Percentiles rank a stretch among this genome's conserved stretches.
Evolutionary conservation across 805 yeast genomes (phyloP).

Genomic region (Nakazawaea ishiwadae): DNA sequence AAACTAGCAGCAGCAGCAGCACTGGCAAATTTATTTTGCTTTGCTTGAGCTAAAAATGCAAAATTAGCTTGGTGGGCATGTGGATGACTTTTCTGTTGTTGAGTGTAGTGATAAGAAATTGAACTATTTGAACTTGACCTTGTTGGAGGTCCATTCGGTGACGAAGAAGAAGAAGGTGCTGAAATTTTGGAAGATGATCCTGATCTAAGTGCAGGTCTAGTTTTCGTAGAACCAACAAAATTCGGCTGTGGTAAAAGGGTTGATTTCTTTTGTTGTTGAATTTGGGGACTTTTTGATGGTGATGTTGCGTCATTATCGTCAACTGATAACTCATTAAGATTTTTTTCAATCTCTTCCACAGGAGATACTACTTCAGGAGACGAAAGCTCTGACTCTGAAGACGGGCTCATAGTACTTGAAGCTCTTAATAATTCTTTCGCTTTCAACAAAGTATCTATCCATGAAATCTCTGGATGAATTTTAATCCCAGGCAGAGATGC

Average conservation of each 20-base stretch:
- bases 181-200: neutral
- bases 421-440: constrained; percentile 52
- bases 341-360: neutral
- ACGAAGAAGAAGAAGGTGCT: neutral
- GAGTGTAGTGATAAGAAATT: constrained; percentile 9
- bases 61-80: constrained; percentile 10
- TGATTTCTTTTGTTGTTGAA: no score
- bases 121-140: constrained; percentile 8
- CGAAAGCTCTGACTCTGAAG: constrained; percentile 2
- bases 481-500: constrained; percentile 24
- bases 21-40: constrained; percentile 16
- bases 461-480: constrained; percentile 45
- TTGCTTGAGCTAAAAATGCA: constrained; percentile 12
- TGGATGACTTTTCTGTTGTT: constrained; percentile 12
- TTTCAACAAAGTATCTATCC: constrained; percentile 68
- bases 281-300: no score
- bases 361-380: constrained; percentile 5
- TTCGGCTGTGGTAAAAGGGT: no score
- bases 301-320: no score
- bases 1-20: constrained; percentile 19
- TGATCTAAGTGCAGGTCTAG: neutral
- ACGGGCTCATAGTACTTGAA: neutral
- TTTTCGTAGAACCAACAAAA: no score
- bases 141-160: constrained; percentile 1
- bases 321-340: no score